Conservation (phyloP, 805 yeast genomes). For the Candida hungchunana region DNA sequence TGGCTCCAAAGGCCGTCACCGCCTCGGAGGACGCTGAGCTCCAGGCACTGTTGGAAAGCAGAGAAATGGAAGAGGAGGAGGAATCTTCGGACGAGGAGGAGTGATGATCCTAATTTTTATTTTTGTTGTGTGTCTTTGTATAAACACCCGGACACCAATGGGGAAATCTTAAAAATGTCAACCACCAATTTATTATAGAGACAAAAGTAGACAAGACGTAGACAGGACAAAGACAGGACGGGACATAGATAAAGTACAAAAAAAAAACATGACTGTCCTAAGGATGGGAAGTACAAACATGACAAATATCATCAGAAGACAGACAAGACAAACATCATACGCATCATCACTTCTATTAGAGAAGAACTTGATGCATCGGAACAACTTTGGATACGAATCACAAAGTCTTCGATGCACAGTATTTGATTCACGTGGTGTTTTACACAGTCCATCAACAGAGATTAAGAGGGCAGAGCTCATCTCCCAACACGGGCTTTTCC, state of each 20-base stretch:
- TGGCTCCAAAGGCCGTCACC: conserved; percentile 99
- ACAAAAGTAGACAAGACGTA: too few species aligned
- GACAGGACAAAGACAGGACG: too few species aligned
- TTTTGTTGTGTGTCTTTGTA: neutral
- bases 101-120: too few species aligned
- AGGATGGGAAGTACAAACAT: neutral
- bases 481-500: conserved; percentile 70
- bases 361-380: conserved; percentile 35
- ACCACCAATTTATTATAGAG: neutral
- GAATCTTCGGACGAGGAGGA: conserved; percentile 39
- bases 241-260: neutral
- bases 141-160: neutral
- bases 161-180: neutral
- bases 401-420: conserved; percentile 74
- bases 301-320: too few species aligned
- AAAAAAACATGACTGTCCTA: neutral
- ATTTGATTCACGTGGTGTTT: conserved; percentile 65
- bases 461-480: conserved; percentile 72
- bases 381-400: conserved; percentile 30
- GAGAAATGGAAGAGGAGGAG: conserved; percentile 80
- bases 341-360: conserved; percentile 34
- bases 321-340: too few species aligned
- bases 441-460: conserved; percentile 64
- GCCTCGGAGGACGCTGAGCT: conserved; percentile 98
- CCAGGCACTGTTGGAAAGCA: conserved; percentile 90